A percentile compares a stretch with the other conserved stretches of the same genome.
These are phyloP conservation scores for Colletotrichum paranaense DNA, from an alignment of 2,329 filamentous ascomycete genomes.

Conservation along the genomic window DNA sequence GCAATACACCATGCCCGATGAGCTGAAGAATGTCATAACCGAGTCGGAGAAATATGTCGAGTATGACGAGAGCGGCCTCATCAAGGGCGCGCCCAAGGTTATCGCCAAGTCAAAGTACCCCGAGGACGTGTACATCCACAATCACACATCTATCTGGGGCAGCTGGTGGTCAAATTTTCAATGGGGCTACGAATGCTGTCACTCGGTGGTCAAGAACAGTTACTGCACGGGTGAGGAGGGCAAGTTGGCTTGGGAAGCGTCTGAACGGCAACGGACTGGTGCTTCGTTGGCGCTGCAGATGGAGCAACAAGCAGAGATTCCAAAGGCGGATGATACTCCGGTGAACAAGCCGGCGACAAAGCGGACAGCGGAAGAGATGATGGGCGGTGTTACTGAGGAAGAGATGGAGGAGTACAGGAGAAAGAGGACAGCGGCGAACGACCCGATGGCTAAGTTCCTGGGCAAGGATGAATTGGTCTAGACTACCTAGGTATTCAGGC, in stretches of 20 bases:
- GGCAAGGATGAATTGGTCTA: slow-evolving; percentile 75
- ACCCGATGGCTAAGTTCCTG: slow-evolving; percentile 88
- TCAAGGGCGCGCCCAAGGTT: slow-evolving; percentile 87
- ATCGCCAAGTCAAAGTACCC: slow-evolving; percentile 89
- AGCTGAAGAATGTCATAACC: slow-evolving; percentile 69
- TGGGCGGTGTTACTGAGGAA: slow-evolving; percentile 80
- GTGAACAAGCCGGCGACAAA: slow-evolving; percentile 65
- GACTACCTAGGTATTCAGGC: slow-evolving; percentile 43
- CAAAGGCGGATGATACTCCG: slow-evolving; percentile 43
- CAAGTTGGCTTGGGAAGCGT: slow-evolving; percentile 81
- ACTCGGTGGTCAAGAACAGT: slow-evolving; percentile 93
- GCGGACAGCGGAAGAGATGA: slow-evolving; percentile 82
- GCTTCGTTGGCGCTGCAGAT: slow-evolving; percentile 49
- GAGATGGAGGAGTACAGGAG: slow-evolving; percentile 88
- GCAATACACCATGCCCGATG: slow-evolving; percentile 65
- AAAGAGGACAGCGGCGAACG: slow-evolving; percentile 78
- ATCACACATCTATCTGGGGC: slow-evolving; percentile 93
- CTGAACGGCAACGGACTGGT: slow-evolving; percentile 70
- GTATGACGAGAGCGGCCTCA: slow-evolving; percentile 88
- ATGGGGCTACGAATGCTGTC: slow-evolving; percentile 97
- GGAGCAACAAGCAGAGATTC: slow-evolving; percentile 37
- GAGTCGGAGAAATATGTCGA: slow-evolving; percentile 92
- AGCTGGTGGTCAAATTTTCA: slow-evolving; percentile 97
- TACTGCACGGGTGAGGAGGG: slow-evolving; percentile 96
- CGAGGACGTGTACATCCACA: slow-evolving; percentile 89